These are phyloP conservation scores for Nakazawaea ambrosiae DNA, from an alignment of 805 yeast species.

Conservation along the genomic window DNA sequence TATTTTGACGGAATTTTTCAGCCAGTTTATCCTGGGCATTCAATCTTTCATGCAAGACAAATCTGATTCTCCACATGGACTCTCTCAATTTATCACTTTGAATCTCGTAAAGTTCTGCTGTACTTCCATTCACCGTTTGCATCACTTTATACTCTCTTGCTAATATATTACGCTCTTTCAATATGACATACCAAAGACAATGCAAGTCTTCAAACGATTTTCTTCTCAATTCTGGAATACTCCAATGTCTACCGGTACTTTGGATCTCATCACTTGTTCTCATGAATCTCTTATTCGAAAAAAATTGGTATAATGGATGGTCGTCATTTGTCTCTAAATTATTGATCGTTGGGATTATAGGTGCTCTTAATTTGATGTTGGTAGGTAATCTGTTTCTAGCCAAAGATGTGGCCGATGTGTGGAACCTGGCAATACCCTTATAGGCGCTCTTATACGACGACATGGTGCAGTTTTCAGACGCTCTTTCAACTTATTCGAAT, in stretches of 20 bases:
- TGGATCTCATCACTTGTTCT: constrained; percentile 51
- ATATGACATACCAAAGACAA: constrained; percentile 79
- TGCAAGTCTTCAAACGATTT: constrained; percentile 91
- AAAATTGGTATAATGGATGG: constrained; percentile 96
- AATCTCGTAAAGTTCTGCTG: constrained; percentile 17
- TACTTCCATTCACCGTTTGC: constrained; percentile 21
- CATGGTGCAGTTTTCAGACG: not conserved
- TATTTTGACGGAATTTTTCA: constrained; percentile 34
- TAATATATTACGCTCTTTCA: constrained; percentile 75
- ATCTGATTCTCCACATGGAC: constrained; percentile 77
- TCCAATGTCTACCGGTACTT: constrained; percentile 70
- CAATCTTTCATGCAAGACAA: constrained; percentile 81
- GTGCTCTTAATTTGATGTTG: constrained; percentile 56
- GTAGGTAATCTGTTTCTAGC: constrained; percentile 37
- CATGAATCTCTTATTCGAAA: constrained; percentile 53
- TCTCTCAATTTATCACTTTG: constrained; percentile 39
- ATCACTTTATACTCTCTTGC: constrained; percentile 55
- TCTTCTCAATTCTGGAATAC: constrained; percentile 79
- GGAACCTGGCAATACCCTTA: constrained; percentile 17
- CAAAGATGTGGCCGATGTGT: constrained; percentile 16
- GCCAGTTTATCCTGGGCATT: constrained; percentile 58
- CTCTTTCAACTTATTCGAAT: too few species aligned
- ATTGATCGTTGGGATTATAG: constrained; percentile 75
- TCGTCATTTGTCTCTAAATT: constrained; percentile 69
- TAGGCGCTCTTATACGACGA: not conserved